phyloP scores from a whole-genome alignment of 805 yeast genomes.

The Tetrapisispora phaffii region DNA sequence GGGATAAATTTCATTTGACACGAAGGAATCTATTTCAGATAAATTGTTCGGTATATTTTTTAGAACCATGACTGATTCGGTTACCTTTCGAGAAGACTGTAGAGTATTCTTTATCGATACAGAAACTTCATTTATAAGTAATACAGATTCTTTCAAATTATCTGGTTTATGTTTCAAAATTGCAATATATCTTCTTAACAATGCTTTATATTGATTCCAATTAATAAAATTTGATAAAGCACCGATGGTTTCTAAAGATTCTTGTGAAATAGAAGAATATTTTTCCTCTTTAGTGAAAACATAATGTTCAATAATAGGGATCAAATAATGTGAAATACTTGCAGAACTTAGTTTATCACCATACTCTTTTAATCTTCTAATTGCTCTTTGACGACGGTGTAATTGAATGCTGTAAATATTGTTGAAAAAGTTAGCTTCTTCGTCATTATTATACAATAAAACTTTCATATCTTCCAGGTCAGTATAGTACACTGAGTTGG shows the following conservation, averaged over 20 bases:
- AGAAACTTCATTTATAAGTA: constrained; percentile 48
- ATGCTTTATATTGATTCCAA: constrained; percentile 74
- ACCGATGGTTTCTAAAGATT: constrained; percentile 55
- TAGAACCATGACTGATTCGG: constrained; percentile 11
- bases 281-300: constrained; percentile 52
- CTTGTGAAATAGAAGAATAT: constrained; percentile 52
- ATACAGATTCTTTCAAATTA: constrained; percentile 46
- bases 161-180: constrained; percentile 39
- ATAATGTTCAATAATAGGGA: constrained; percentile 80
- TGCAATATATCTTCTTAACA: constrained; percentile 57
- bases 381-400: constrained; percentile 78
- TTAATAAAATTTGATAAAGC: constrained; percentile 46
- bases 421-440: constrained; percentile 70
- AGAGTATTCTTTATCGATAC: constrained; percentile 37
- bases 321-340: constrained; percentile 65
- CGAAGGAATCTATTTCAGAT: constrained; percentile 33
- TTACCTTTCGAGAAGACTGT: constrained; percentile 13
- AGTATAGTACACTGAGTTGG: constrained; percentile 33
- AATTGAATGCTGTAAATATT: constrained; percentile 77
- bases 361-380: constrained; percentile 48
- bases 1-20: constrained; percentile 51
- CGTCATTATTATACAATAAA: constrained; percentile 56
- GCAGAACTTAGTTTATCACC: constrained; percentile 39
- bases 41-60: constrained; percentile 29
- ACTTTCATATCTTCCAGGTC: constrained; percentile 60